Evolutionary conservation across 1,284 basidiomycete species (phyloP).

Genomic region (Papiliotrema nemorosa): DNA sequence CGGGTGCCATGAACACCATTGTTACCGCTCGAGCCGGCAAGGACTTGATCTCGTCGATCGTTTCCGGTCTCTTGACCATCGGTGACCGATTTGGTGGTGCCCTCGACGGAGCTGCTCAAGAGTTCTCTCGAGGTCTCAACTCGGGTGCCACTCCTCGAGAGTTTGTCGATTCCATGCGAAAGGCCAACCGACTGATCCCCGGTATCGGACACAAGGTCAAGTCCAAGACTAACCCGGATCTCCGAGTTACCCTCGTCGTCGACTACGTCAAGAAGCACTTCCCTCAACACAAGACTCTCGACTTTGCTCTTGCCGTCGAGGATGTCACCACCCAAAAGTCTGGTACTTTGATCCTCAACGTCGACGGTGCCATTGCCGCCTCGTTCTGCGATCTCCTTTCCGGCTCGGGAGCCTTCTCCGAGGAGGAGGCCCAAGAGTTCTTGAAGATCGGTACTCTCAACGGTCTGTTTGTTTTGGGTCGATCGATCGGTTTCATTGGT

Average conservation of each 20-base stretch:
- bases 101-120: conserved; percentile 93
- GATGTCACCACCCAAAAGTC: conserved; percentile 98
- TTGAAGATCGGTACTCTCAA: conserved; percentile 76
- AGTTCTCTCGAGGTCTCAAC: conserved; percentile 90
- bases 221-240: conserved; percentile 94
- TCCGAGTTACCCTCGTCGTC: conserved; percentile 96
- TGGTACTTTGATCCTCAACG: conserved; percentile 89
- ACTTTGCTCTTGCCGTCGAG: conserved; percentile 98
- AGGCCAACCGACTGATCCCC: conserved; percentile 91
- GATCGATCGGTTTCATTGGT: conserved; percentile 84
- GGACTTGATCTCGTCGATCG: conserved; percentile 94
- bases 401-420: conserved; percentile 89
- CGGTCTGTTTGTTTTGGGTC: conserved; percentile 94
- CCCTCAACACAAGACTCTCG: conserved; percentile 83
- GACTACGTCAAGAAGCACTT: conserved; percentile 95
- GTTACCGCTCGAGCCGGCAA: conserved; percentile 98
- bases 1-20: conserved; percentile 98
- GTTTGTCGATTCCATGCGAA: conserved; percentile 94
- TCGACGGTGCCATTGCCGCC: conserved; percentile 96
- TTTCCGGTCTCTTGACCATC: conserved; percentile 94
- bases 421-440: conserved; percentile 96
- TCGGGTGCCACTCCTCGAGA: conserved; percentile 92
- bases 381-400: conserved; percentile 95
- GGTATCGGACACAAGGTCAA: conserved; percentile 99
- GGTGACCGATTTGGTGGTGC: conserved; percentile 98